Evolutionary conservation across 2,329 filamentous ascomycete species (phyloP), one percentile per base, ranked within the genome.

Genomic region (Pezicula carpinea): DNA sequence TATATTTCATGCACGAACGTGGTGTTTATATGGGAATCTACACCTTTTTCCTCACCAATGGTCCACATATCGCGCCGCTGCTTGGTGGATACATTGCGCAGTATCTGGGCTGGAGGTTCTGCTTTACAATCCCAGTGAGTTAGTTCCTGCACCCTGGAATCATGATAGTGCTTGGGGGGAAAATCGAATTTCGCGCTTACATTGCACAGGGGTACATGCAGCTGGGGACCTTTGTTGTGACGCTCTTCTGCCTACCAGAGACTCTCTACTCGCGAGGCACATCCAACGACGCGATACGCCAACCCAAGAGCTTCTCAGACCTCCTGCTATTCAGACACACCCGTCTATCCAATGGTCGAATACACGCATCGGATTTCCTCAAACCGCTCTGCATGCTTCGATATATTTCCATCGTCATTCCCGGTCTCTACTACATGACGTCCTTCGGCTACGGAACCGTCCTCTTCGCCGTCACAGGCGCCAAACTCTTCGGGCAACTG

Each of bases 31-130:
- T 60, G 57, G 44, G 48, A n/a, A 39, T 50, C 6, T 47, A 39
- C 14, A 44, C 48, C 26, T 39, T 50, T 17, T 46, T 46, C 8
- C 33, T 50, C 10, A 50, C 48, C 21, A 50, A 50, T 36, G 48
- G 48, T 4, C 43, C 48, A 21, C 48, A 50, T 29, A 10, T 47
- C 11, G 39, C 48, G 11, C 43, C 48, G 13, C 21, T 50, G 17
- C 43, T 60, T n/a, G 60, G 60, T n/a, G 60, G 59, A 1, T 61
- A 55, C 36, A 55, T 62, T 4, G 54, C 57, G 6, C 56, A 62
- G 48, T 49, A 56, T 14, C n/a, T 60, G 11, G 54, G 58, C 6
- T 63, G 48, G 48, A 36, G 22, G 34, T 46, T 39, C 19, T 50
- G 44, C 34, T 47, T 50, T 21, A 18, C 33, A n/a, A 50, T 46